Base-by-base conservation (phyloP, 352 stramenopile species). In the Pythium rhizo-oryzae region DNA sequence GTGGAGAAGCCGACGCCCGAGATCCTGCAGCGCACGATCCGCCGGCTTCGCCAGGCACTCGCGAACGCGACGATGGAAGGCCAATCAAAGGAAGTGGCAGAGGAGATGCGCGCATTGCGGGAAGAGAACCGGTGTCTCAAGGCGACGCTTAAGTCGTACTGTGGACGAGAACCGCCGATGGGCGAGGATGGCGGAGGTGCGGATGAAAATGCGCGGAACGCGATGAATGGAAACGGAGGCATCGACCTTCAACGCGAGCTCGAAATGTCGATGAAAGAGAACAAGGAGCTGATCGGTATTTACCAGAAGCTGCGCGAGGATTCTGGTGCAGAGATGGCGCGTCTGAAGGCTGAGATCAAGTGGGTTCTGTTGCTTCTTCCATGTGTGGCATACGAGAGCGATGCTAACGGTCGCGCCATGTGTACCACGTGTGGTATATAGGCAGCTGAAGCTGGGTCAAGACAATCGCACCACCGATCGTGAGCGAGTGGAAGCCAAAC, bases 1-100 rank as follows among this genome's bases (percentile, higher is more conserved):
- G 88, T 95, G 43, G 72, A 92, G 47, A 80, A 70, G 21, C 86
- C 92, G 7, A 85, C 76, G 13, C 59, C 78, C 23, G 81, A 93
- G 59, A 79, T 91, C 49, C 76, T 97, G 28, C 78, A 95, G 70
- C 79, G 89, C 23, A 97, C 90, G 5, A 91, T 97, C 43, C 67
- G 80, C 8, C 76, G 88, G 19, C 76, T 97, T 28, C 74, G 81
- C 11, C 76, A 85, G 74, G 76, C 78, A 47, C 58, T 75, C 19
- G 51, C 37, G 18, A 62, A 4, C 18, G 53, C 72, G 11, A 76
- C 54, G 15, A 58, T 9, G 4, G 69, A 78, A 28, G 74, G 59
- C 24, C 68, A 41, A 50, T 41, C 59, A 2, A 58, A 62, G 39
- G 61, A 65, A 35, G 44, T 87, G 2, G 54, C 62, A 0, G 71